Evolutionary conservation across 2,329 filamentous ascomycete species (phyloP), one percentile per base, ranked within the genome.

Genomic region (Diaporthe aspalathi): DNA sequence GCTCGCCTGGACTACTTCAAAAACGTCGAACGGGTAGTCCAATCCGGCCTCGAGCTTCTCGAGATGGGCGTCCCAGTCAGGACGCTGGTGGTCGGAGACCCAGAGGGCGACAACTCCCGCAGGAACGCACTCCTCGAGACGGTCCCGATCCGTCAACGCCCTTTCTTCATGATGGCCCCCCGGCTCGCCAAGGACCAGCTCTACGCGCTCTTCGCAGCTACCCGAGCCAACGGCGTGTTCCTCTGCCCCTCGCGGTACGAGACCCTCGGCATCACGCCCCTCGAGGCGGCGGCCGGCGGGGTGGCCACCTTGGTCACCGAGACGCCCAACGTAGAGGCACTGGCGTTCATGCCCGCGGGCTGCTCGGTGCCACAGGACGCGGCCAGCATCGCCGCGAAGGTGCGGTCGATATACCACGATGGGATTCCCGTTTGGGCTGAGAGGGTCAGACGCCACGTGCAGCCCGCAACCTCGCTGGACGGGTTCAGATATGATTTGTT

Each of bases 1-100:
- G 56, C 56, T 2, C 56, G 56, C 38, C 56, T 62, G 17, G 56
- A 62, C 56, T 62, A 62, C 56, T 62, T 62, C 38, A 62, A 62
- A 45, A 62, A 62, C 9, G 40, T 8, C 24, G 56, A 62, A n/a
- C 38, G 45, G 24, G 9, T 29, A 62, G 17, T 62, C 24, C 38
- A 62, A 22, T 45, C 56, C 40, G 56, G 56, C 38, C 38, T 62
- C 40, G 38, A 29, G 24, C 56, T 62, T 12, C 56, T 62, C 24
- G 38, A 62, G 17, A 14, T 12, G 24, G 56, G 56, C 8, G 17
- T n/a, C 22, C 1, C 22, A 7, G 38, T 47, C 38, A n/a, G 24
- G 24, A 29, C 20, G 7, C 56, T 62, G 11, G 9, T 62, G 11
- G 40, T 62, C 16, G 56, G 56, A 2, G 56, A 62, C 56, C 56